phyloP scores from a whole-genome alignment of 2,329 filamentous ascomycete genomes.

The Alternaria consortialis region DNA sequence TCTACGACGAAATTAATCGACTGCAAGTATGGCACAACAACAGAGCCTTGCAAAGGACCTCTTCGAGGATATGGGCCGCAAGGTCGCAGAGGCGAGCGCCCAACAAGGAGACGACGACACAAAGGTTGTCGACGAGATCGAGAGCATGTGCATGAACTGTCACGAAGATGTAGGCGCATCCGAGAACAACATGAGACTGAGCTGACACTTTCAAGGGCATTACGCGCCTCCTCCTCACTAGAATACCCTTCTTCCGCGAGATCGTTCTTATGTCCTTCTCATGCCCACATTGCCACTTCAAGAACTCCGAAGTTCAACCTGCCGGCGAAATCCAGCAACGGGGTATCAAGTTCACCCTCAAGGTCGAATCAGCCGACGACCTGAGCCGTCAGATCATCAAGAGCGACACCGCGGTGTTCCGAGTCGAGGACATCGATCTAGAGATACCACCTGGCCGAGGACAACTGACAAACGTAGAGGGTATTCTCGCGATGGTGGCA shows the following conservation, averaged over 20 bases:
- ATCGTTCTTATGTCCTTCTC: slow-evolving; percentile 97
- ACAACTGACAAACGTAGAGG: slow-evolving; percentile 93
- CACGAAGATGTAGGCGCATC: slow-evolving; percentile 55
- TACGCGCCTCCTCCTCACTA: slow-evolving; percentile 86
- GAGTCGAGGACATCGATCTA: slow-evolving; percentile 89
- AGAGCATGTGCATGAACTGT: slow-evolving; percentile 65
- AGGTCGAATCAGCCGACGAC: slow-evolving; percentile 75
- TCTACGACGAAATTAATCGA: neutral
- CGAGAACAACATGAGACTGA: slow-evolving; percentile 4
- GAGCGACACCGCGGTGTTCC: slow-evolving; percentile 84
- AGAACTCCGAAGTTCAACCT: slow-evolving; percentile 93
- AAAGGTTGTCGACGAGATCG: slow-evolving; percentile 63
- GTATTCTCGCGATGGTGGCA: slow-evolving; percentile 79
- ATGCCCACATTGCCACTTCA: slow-evolving; percentile 87
- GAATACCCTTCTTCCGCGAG: slow-evolving; percentile 96
- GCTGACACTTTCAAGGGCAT: slow-evolving; percentile 68
- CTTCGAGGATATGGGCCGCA: slow-evolving; percentile 62
- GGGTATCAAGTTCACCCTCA: slow-evolving; percentile 83
- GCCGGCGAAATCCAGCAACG: slow-evolving; percentile 92
- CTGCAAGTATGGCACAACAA: slow-evolving; percentile 44
- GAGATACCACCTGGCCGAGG: slow-evolving; percentile 92
- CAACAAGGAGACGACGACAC: slow-evolving; percentile 50
- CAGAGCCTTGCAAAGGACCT: slow-evolving; percentile 57
- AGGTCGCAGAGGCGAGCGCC: slow-evolving; percentile 55
- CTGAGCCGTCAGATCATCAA: slow-evolving; percentile 90